A percentile compares a stretch with the other conserved stretches of the same genome.
Conservation (phyloP, 768 basidiomycete genomes). For the Boletus coccyginus region DNA sequence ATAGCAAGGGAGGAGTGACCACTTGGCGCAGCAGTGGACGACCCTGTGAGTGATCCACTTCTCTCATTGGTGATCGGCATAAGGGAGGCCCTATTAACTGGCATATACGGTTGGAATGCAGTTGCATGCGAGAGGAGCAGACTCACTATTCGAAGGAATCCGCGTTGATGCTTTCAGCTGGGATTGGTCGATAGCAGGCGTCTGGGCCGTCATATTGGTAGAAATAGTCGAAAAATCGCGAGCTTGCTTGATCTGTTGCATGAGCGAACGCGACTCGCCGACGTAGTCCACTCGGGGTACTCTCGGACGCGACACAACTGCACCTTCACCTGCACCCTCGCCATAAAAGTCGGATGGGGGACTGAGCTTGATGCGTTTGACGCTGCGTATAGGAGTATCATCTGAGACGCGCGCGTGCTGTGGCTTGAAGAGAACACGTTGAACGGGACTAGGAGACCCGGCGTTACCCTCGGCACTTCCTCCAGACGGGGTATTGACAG, state of each 20-base stretch:
- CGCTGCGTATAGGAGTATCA: constrained; percentile 61
- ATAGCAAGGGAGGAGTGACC: constrained; percentile 64
- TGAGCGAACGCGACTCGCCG: constrained; percentile 71
- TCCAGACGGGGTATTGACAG: constrained; percentile 68
- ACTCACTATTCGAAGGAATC: constrained; percentile 16
- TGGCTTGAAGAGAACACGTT: constrained; percentile 44
- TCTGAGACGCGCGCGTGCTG: constrained; percentile 41
- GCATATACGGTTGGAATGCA: constrained; percentile 1
- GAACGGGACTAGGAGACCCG: constrained; percentile 44
- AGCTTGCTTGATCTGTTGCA: constrained; percentile 78
- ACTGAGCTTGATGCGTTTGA: constrained; percentile 80
- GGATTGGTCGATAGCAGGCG: constrained; percentile 16
- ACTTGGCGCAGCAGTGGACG: constrained; percentile 33
- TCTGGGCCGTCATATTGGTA: constrained; percentile 47
- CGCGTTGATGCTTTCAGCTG: not conserved
- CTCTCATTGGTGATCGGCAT: constrained; percentile 14
- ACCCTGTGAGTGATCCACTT: constrained; percentile 22
- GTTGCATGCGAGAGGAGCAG: not conserved
- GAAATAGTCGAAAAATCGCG: constrained; percentile 78
- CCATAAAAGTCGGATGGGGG: constrained; percentile 58
- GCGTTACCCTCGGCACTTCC: constrained; percentile 44
- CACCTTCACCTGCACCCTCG: constrained; percentile 46
- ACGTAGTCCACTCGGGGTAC: constrained; percentile 63
- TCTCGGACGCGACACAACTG: constrained; percentile 49
- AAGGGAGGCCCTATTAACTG: constrained; percentile 12